Conservation (phyloP, 495 filamentous ascomycete species). For the Penicillium daleae region DNA sequence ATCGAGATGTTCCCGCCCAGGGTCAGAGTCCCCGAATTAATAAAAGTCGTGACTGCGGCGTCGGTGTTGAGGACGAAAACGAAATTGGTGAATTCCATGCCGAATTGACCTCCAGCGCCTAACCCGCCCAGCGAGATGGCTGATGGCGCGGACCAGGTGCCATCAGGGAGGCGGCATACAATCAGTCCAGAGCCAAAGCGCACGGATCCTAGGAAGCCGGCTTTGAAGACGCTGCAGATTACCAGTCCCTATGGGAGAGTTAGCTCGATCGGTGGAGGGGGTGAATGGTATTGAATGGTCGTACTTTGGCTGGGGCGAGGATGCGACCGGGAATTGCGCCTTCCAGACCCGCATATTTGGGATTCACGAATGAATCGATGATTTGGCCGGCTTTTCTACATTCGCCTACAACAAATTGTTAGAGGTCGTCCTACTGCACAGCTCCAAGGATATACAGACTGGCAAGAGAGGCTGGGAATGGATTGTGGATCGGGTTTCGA, state of each 20-base stretch:
- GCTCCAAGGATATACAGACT: constrained; percentile 9
- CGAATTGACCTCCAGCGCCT: constrained; percentile 90
- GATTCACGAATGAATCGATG: constrained; percentile 27
- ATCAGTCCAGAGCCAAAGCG: constrained; percentile 92
- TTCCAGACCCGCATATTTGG: constrained; percentile 14
- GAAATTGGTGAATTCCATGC: constrained; percentile 94
- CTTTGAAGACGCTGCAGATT: constrained; percentile 87
- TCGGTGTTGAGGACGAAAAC: constrained; percentile 94
- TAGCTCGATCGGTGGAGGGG: background rate
- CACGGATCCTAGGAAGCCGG: constrained; percentile 83
- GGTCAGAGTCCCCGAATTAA: constrained; percentile 79
- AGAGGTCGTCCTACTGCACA: background rate
- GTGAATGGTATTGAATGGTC: background rate
- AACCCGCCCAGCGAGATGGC: constrained; percentile 84
- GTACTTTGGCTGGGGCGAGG: constrained; percentile 23
- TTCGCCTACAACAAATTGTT: constrained; percentile 11
- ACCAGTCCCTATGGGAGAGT: constrained; percentile 75
- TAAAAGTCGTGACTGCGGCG: constrained; percentile 84
- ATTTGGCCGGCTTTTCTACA: constrained; percentile 27
- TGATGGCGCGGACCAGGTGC: constrained; percentile 88
- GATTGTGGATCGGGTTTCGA: constrained; percentile 25
- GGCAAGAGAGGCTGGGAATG: constrained; percentile 23
- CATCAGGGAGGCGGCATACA: constrained; percentile 85
- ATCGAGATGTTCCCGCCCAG: constrained; percentile 91
- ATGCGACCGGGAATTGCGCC: constrained; percentile 23